These are phyloP conservation scores for Prunus kanzakura DNA, from an alignment of 306 rosid genomes.

Conservation along the genomic window DNA sequence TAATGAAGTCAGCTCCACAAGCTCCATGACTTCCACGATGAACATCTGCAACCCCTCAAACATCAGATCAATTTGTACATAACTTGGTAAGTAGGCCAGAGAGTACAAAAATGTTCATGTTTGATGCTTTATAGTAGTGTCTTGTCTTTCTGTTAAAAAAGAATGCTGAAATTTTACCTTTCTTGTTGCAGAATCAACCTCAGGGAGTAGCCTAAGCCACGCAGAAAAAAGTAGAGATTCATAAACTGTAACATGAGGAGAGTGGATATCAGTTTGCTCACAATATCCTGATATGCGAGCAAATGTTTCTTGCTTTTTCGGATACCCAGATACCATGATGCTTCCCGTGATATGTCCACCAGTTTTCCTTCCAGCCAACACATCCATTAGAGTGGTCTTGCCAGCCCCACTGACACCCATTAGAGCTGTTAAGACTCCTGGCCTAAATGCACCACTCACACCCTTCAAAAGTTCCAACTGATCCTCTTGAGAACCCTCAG, in stretches of 20 bases:
- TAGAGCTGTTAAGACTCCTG: conserved; percentile 79
- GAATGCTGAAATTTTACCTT: conserved; percentile 28
- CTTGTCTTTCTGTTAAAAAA: neutral
- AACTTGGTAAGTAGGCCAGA: neutral
- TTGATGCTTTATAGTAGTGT: too few relatives aligned
- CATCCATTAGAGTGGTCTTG: conserved; percentile 90
- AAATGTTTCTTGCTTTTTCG: conserved; percentile 76
- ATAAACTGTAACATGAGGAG: conserved; percentile 79
- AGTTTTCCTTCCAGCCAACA: conserved; percentile 88
- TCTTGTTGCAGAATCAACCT: conserved; percentile 62
- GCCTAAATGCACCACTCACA: conserved; percentile 79
- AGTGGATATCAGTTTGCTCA: conserved; percentile 89
- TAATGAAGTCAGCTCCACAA: conserved; percentile 71
- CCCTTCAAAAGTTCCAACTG: conserved; percentile 67
- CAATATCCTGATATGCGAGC: conserved; percentile 89
- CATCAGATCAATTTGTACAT: neutral
- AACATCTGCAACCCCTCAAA: conserved; percentile 61
- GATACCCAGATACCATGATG: conserved; percentile 63
- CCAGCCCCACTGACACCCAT: conserved; percentile 96
- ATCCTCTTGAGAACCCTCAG: conserved; percentile 29
- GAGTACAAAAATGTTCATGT: too few relatives aligned
- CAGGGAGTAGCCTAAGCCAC: conserved; percentile 70
- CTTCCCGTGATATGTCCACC: conserved; percentile 65
- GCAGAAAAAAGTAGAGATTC: conserved; percentile 79
- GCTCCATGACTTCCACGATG: conserved; percentile 84